A percentile compares a stretch with the other conserved stretches of the same genome.
phyloP scores from a whole-genome alignment of 495 filamentous ascomycete genomes.

The Sordaria brevicollis region DNA sequence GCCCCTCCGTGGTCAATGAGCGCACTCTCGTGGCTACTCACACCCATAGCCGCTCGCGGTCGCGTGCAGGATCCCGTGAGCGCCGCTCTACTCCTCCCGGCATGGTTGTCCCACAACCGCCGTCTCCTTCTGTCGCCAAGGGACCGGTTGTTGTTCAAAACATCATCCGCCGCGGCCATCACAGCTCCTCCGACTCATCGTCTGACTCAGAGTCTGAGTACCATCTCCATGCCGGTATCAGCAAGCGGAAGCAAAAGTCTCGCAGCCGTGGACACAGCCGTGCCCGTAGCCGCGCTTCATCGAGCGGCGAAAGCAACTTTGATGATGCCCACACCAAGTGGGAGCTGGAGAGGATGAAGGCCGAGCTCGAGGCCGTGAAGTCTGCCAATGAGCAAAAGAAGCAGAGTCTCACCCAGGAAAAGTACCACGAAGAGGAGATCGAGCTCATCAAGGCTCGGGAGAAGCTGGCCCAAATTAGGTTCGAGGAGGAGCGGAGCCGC shows the following conservation, averaged over 20 bases:
- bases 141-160: slow-evolving; percentile 43
- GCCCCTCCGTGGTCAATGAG: slow-evolving; percentile 5
- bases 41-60: slow-evolving; percentile 20
- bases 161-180: slow-evolving; percentile 15
- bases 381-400: slow-evolving; percentile 12
- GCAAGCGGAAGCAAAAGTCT: slow-evolving; percentile 1
- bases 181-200: slow-evolving; percentile 25
- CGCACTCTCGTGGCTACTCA: slow-evolving; percentile 27
- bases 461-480: slow-evolving; percentile 11
- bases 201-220: slow-evolving; percentile 16
- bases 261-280: slow-evolving; percentile 16
- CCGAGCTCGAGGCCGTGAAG: slow-evolving; percentile 13
- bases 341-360: slow-evolving; percentile 11
- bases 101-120: slow-evolving; percentile 6
- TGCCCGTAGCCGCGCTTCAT: slow-evolving; percentile 12
- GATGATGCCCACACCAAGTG: slow-evolving; percentile 15
- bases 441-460: slow-evolving; percentile 8
- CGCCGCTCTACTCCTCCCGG: slow-evolving; percentile 20
- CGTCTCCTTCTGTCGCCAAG: not conserved
- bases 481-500: slow-evolving; percentile 10
- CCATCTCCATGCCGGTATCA: slow-evolving; percentile 3
- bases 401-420: slow-evolving; percentile 7
- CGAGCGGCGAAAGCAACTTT: slow-evolving; percentile 19
- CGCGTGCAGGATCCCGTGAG: slow-evolving; percentile 33
- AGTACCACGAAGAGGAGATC: not conserved